A percentile compares a stretch with the other conserved stretches of the same genome.
These are phyloP conservation scores for Exophiala xenobiotica DNA, from an alignment of 2,329 filamentous ascomycete species.

Conservation along the genomic window DNA sequence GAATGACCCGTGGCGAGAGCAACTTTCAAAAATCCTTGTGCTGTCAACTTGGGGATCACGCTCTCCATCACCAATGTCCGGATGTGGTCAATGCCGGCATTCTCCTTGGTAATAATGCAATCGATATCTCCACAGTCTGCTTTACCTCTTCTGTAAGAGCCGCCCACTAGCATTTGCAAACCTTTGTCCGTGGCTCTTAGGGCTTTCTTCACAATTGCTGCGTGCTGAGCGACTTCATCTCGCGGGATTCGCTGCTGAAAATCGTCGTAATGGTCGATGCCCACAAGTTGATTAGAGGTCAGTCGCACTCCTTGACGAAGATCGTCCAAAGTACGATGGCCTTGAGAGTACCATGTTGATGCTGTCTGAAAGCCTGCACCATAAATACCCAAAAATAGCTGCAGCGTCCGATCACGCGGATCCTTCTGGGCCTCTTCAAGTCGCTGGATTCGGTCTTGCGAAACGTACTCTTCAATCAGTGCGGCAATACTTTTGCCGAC, in stretches of 20 bases:
- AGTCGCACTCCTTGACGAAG: slow-evolving; percentile 62
- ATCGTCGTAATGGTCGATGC: slow-evolving; percentile 76
- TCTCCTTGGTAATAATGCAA: slow-evolving; percentile 71
- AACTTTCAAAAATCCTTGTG: slow-evolving; percentile 65
- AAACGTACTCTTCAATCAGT: slow-evolving; percentile 87
- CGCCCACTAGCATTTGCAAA: slow-evolving; percentile 72
- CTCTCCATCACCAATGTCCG: slow-evolving; percentile 60
- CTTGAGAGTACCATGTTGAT: slow-evolving; percentile 72
- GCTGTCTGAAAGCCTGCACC: slow-evolving; percentile 71
- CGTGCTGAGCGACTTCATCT: slow-evolving; percentile 69
- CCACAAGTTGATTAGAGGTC: slow-evolving; percentile 68
- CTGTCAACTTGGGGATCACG: slow-evolving; percentile 63
- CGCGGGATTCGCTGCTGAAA: slow-evolving; percentile 77
- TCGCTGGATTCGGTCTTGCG: slow-evolving; percentile 67
- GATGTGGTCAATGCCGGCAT: slow-evolving; percentile 59
- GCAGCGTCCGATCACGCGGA: slow-evolving; percentile 63
- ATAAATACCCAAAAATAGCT: slow-evolving; percentile 75
- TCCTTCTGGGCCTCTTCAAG: slow-evolving; percentile 70
- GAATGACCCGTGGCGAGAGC: slow-evolving; percentile 58
- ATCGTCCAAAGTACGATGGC: slow-evolving; percentile 72
- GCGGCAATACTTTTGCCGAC: slow-evolving; percentile 72
- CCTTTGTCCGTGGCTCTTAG: slow-evolving; percentile 60
- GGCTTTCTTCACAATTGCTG: slow-evolving; percentile 59
- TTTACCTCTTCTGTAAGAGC: slow-evolving; percentile 81
- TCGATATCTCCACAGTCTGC: slow-evolving; percentile 78